Percentiles rank a stretch among this genome's conserved stretches.
These are phyloP conservation scores for Macadamia tetraphylla DNA, from an alignment of 164 flowering plant genomes.

Conservation along the genomic window DNA sequence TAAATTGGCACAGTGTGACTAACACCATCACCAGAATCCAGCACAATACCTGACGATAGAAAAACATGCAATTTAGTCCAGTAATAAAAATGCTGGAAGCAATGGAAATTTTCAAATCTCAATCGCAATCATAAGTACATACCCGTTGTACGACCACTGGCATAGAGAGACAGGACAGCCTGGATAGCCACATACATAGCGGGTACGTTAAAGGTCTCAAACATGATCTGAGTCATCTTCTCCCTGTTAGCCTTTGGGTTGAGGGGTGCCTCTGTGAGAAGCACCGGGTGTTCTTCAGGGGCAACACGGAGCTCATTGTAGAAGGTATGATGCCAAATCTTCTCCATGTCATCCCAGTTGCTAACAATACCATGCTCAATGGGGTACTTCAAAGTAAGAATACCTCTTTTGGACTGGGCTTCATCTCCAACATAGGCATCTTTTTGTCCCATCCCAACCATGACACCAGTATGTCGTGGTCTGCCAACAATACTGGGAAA, in stretches of 20 bases:
- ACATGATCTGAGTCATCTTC: not conserved
- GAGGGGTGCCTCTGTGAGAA: not conserved
- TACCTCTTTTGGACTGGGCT: conserved; percentile 1
- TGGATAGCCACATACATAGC: not conserved
- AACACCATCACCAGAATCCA: conserved; percentile 25
- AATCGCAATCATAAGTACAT: not conserved
- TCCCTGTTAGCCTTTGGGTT: not conserved
- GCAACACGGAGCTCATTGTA: conserved; percentile 1
- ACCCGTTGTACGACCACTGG: not conserved
- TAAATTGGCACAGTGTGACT: conserved; percentile 24
- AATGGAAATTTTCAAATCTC: not conserved
- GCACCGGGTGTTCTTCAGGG: not conserved
- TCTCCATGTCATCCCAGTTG: conserved; percentile 1
- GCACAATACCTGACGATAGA: conserved; percentile 14
- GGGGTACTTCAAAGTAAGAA: not conserved
- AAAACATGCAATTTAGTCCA: not conserved
- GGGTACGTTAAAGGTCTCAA: not conserved
- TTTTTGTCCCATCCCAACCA: not conserved
- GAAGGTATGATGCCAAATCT: conserved; percentile 1
- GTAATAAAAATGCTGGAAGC: not conserved
- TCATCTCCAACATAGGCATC: not conserved
- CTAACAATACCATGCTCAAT: not conserved
- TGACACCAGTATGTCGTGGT: conserved; percentile 1
- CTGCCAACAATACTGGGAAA: not conserved
- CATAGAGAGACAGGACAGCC: not conserved